These are phyloP conservation scores for Eimeria praecox DNA, from an alignment of 169 alveolate species.

Conservation along the genomic window DNA sequence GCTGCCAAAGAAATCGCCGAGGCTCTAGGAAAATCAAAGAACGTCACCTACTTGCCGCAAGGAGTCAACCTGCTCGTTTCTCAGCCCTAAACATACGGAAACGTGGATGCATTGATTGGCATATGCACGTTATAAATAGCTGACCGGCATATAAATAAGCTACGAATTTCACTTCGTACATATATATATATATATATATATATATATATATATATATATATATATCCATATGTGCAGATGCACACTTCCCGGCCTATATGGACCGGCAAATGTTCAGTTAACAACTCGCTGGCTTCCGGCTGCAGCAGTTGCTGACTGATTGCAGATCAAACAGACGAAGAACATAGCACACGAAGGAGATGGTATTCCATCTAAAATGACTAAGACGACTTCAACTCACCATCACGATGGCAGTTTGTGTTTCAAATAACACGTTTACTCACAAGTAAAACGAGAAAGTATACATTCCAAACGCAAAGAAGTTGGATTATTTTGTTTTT, in stretches of 20 bases:
- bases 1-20: slow-evolving; percentile 98
- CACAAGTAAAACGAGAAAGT: background rate
- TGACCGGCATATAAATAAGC: background rate
- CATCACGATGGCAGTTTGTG: background rate
- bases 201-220: background rate
- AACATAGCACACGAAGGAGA: background rate
- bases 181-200: background rate
- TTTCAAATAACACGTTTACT: background rate
- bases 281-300: background rate
- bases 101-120: background rate
- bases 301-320: background rate
- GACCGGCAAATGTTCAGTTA: background rate
- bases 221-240: background rate
- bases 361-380: background rate
- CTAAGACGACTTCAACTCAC: background rate
- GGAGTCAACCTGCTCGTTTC: slow-evolving; percentile 80
- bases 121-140: background rate
- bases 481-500: background rate
- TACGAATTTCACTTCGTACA: background rate
- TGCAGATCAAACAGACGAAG: background rate
- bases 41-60: slow-evolving; percentile 91
- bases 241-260: slow-evolving; percentile 14
- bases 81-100: slow-evolving; percentile 28
- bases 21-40: slow-evolving; percentile 94
- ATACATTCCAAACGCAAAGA: background rate